Base-by-base conservation (phyloP, 2,329 filamentous ascomycete genomes). In the Fusarium dlaminii region DNA sequence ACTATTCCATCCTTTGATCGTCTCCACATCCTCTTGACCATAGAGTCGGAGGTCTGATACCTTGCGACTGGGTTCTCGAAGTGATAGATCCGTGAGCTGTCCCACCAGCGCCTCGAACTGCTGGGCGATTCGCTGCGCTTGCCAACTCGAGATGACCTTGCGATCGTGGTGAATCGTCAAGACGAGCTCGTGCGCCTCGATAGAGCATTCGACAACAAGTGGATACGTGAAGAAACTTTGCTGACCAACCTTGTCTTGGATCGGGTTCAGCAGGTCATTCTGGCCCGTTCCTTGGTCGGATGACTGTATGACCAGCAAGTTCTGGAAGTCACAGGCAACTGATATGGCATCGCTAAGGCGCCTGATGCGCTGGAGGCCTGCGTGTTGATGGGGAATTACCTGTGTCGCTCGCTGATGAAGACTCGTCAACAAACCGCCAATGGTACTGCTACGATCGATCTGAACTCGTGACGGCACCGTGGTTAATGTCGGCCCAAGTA, bases 331-430 rank as follows among this genome's bases (percentile, higher is more conserved):
- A 8, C 66, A 63, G 15, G 74, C 68, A 20, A 57, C 39, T 11
- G 75, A 58, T 30, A 78, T 77, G 12, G 69, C 51, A 8, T 60
- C 37, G 5, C 42, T 29, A 2, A 75, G 43, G 4, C 72, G 73
- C 8, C 63, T 72, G 86, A 64, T 77, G 34, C 79, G 75, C 12
- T 80, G 77, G 1, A 84, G 68, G 9, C 81, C 80, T 5, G 78
- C 64, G 11, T 83, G 77, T 34, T 81, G 81, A 51, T 75, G 73
- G 0, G 76, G 73, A 5, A 81, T 77, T 52, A 80, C 72, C 5
- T 68, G n/a, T 0, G 54, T 30, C 17, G 72, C 66, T 30, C 54
- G 58, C 7, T 34, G 8, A 13, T 58, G 66, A 2, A 73, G 61
- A 2, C 13, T 22, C 1, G 18, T 36, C 14, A 75, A 8, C 3